Evolutionary conservation across 352 stramenopile species (phyloP), one percentile per base, ranked within the genome.

Genomic region (Globisporangium canariense): DNA sequence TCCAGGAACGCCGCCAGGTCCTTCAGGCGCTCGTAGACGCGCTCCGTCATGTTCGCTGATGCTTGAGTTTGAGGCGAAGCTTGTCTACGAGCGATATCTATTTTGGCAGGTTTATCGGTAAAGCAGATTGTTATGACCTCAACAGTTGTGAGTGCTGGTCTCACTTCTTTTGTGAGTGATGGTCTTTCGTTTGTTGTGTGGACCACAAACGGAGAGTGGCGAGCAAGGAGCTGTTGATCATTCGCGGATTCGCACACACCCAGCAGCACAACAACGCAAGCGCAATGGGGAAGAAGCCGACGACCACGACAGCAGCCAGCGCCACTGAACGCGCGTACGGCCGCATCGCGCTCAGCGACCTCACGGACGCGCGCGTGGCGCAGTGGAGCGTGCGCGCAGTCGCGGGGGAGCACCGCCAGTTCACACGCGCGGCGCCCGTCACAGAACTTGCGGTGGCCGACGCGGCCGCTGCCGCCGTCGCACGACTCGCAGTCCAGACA

Each of bases 371-470:
- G 40, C 81, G 83, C 51, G 79, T 73, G 7, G 69, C 65, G 3
- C 60, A 77, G 46, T 93, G 83, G 83, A 81, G 38, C 20, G 78
- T 93, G 36, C 81, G 79, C 54, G 73, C 81, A 4, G 83, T 90
- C 41, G 78, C 81, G 1, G 80, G 80, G 36, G 78, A 78, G 60
- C 73, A 70, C 40, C 75, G 80, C 34, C 69, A 80, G 61, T 90
- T 87, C 36, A 57, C 66, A 41, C 75, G 77, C 11, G 36, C 55
- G 9, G 55, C 43, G 32, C 11, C 34, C 11, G 36, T 20, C 30
- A 34, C 36, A 6, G n/a, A 36, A 11, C 62, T 65, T 11, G 20
- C 40, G 43, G 10, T 25, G 9, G 8, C 32, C 4, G 51, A 60
- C 40, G 68, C 69, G 8, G n/a, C 68, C 8, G 60, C 57, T n/a